Evolutionary conservation across 495 filamentous ascomycete genomes (phyloP).

Genomic region (Aspergillus steynii): DNA sequence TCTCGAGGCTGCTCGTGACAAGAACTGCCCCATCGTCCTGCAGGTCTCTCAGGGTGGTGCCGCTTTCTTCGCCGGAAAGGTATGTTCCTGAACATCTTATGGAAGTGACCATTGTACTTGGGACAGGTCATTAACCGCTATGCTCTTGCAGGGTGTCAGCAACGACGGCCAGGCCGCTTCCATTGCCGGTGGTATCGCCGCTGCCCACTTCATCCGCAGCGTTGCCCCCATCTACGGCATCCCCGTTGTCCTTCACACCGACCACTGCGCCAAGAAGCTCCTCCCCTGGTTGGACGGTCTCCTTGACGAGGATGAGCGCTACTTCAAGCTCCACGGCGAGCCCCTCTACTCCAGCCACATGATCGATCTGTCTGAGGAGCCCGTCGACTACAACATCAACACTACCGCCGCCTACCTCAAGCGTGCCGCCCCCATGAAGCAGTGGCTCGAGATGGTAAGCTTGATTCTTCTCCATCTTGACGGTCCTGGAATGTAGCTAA

Average conservation of each 20-base stretch:
- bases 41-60: slow-evolving; percentile 93
- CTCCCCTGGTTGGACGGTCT: slow-evolving; percentile 96
- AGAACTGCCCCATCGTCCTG: slow-evolving; percentile 83
- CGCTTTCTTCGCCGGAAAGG: slow-evolving; percentile 92
- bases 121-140: not conserved
- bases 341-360: slow-evolving; percentile 96
- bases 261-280: slow-evolving; percentile 93
- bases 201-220: slow-evolving; percentile 88
- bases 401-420: slow-evolving; percentile 90
- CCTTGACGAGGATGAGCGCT: slow-evolving; percentile 85
- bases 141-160: slow-evolving; percentile 61
- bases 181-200: slow-evolving; percentile 83
- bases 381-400: slow-evolving; percentile 82
- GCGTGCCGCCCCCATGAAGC: slow-evolving; percentile 90
- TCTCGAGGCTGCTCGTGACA: slow-evolving; percentile 90
- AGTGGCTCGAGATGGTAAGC: slow-evolving; percentile 97
- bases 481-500: not conserved
- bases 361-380: slow-evolving; percentile 94
- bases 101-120: not conserved
- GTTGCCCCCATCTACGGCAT: slow-evolving; percentile 86
- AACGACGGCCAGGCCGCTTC: slow-evolving; percentile 86
- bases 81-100: slow-evolving; percentile 27
- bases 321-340: slow-evolving; percentile 89
- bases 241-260: slow-evolving; percentile 89
- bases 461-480: not conserved